Conservation (phyloP, 768 basidiomycete species). For the Mycena leptocephala region DNA sequence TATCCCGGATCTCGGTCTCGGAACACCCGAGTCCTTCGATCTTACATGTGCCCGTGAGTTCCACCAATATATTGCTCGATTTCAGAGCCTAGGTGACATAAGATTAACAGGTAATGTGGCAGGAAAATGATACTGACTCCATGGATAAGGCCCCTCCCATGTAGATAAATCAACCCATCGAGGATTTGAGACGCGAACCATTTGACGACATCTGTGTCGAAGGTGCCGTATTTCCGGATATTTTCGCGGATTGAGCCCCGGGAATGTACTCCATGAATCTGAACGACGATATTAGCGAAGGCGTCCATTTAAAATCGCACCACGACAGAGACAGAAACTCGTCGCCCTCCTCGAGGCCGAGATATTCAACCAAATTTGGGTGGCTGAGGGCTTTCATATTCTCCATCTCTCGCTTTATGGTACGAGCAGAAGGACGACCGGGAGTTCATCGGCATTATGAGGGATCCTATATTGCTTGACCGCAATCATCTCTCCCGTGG, state of each 20-base stretch:
- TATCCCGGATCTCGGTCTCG: constrained; percentile 60
- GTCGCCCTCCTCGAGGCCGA: constrained; percentile 79
- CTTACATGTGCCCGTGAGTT: constrained; percentile 81
- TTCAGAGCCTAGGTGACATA: constrained; percentile 74
- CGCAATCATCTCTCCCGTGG: constrained; percentile 87
- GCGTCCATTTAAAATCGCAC: not conserved
- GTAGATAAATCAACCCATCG: constrained; percentile 80
- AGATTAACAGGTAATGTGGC: not conserved
- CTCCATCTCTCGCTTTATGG: constrained; percentile 82
- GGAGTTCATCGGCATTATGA: not conserved
- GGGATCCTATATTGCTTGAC: constrained; percentile 73
- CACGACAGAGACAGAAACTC: constrained; percentile 76
- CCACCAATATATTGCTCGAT: constrained; percentile 86
- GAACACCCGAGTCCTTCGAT: constrained; percentile 64
- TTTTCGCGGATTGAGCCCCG: constrained; percentile 82
- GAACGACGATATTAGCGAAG: not conserved
- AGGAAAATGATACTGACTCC: constrained; percentile 58
- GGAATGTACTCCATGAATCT: constrained; percentile 90
- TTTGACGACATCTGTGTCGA: constrained; percentile 80
- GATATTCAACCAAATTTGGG: constrained; percentile 84
- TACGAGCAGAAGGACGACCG: constrained; percentile 57
- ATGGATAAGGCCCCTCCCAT: constrained; percentile 79
- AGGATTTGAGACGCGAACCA: constrained; percentile 84
- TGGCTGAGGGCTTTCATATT: constrained; percentile 85
- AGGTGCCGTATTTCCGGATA: constrained; percentile 78